Percentiles rank a stretch among this genome's conserved stretches.
Evolutionary conservation across 2,329 filamentous ascomycete genomes (phyloP).

Genomic region (Coniochaeta hoffmannii): DNA sequence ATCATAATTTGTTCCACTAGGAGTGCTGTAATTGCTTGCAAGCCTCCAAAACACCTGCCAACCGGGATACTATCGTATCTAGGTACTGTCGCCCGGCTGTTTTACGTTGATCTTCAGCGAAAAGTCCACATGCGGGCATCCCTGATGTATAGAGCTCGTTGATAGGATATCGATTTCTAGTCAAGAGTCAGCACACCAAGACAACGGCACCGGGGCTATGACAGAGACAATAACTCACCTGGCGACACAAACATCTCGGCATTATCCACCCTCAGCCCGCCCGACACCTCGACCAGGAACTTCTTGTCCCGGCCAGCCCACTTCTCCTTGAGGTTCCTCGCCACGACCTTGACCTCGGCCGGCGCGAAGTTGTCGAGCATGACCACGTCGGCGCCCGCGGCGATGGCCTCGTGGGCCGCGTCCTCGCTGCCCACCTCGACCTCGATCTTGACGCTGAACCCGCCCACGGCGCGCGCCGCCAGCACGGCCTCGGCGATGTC

Average conservation of each 20-base stretch:
- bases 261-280: constrained; percentile 80
- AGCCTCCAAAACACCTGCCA: neutral
- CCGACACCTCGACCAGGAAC: constrained; percentile 87
- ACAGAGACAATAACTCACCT: constrained; percentile 36
- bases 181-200: constrained; percentile 7
- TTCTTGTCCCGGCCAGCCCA: constrained; percentile 63
- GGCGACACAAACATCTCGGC: constrained; percentile 73
- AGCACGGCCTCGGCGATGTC: constrained; percentile 73
- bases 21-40: neutral
- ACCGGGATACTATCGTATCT: neutral
- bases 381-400: constrained; percentile 84
- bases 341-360: constrained; percentile 68
- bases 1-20: neutral
- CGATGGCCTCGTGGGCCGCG: constrained; percentile 87
- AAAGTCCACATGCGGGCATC: constrained; percentile 88
- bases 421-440: constrained; percentile 86
- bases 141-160: constrained; percentile 94
- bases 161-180: constrained; percentile 90
- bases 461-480: constrained; percentile 75
- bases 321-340: constrained; percentile 66
- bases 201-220: neutral
- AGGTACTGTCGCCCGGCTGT: neutral
- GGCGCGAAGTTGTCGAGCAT: constrained; percentile 96
- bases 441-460: constrained; percentile 90
- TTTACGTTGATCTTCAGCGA: constrained; percentile 71